Conservation (phyloP, 2,329 filamentous ascomycete genomes). For the Colletotrichum sp. region DNA sequence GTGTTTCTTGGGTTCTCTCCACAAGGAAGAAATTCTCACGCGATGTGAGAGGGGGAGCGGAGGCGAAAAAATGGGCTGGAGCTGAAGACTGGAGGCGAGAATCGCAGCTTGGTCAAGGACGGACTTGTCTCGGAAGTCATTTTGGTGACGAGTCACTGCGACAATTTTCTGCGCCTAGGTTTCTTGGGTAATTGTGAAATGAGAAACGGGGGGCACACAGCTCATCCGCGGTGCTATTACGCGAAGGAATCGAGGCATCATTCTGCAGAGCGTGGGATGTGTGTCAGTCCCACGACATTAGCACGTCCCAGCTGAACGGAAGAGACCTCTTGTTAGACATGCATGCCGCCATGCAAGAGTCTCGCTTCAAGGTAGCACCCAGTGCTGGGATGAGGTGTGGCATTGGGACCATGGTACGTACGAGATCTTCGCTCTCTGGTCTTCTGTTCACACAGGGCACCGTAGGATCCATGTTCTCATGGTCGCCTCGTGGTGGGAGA, state of each 20-base stretch:
- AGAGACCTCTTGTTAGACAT: constrained; percentile 3
- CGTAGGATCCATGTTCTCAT: too few relatives aligned
- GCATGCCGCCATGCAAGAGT: neutral
- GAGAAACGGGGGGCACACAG: neutral
- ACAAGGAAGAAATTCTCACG: constrained; percentile 2
- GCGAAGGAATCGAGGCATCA: neutral
- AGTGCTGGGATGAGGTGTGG: neutral
- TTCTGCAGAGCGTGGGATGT: neutral
- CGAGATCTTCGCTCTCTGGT: neutral
- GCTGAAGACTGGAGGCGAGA: neutral
- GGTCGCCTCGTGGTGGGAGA: neutral
- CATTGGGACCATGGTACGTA: neutral
- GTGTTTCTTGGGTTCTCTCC: constrained; percentile 5
- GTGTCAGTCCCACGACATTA: neutral
- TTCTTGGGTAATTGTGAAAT: neutral
- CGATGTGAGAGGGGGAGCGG: neutral
- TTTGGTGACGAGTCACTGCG: neutral
- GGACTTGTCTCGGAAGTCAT: neutral
- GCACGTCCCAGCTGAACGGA: constrained; percentile 10
- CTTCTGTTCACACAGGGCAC: neutral
- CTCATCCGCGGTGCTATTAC: neutral
- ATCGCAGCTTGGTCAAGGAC: neutral
- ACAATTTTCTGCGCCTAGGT: neutral
- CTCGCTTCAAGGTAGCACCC: neutral
- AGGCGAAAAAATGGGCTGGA: neutral